Conservation (phyloP, 2,329 filamentous ascomycete genomes). For the Fusarium albidum region DNA sequence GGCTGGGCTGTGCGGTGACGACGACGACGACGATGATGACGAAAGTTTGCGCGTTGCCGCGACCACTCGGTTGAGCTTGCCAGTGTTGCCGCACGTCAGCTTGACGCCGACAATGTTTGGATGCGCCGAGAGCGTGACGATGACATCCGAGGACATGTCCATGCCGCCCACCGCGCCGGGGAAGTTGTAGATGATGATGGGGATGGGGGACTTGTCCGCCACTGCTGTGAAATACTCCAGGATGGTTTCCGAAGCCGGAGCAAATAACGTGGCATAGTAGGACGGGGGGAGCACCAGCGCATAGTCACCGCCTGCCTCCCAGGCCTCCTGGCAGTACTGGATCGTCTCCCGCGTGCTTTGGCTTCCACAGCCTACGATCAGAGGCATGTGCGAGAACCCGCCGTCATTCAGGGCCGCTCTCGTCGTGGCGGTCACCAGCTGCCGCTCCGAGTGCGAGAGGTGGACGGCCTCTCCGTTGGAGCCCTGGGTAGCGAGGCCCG, state of each 20-base stretch:
- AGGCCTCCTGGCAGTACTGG: constrained; percentile 73
- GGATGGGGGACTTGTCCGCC: constrained; percentile 69
- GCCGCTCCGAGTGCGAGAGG: constrained; percentile 74
- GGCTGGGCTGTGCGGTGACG: constrained; percentile 4
- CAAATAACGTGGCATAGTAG: constrained; percentile 77
- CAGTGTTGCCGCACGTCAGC: constrained; percentile 75
- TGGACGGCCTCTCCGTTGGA: constrained; percentile 87
- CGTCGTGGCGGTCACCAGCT: constrained; percentile 73
- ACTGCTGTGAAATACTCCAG: constrained; percentile 72
- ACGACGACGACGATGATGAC: constrained; percentile 10
- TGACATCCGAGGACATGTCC: constrained; percentile 70
- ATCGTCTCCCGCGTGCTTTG: constrained; percentile 79
- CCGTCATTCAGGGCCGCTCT: constrained; percentile 71
- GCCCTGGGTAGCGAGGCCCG: constrained; percentile 79
- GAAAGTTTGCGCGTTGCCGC: constrained; percentile 61
- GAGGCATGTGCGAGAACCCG: constrained; percentile 70
- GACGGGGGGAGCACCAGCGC: constrained; percentile 79
- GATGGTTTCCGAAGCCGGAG: constrained; percentile 59
- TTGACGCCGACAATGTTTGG: constrained; percentile 75
- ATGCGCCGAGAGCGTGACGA: constrained; percentile 66
- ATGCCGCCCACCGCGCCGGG: constrained; percentile 70
- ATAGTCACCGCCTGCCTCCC: constrained; percentile 75
- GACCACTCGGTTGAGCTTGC: constrained; percentile 71
- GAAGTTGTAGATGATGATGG: constrained; percentile 75
- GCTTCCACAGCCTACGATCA: constrained; percentile 79